Base-by-base conservation (phyloP, 73 alveolate species). In the Stentor coeruleus region DNA sequence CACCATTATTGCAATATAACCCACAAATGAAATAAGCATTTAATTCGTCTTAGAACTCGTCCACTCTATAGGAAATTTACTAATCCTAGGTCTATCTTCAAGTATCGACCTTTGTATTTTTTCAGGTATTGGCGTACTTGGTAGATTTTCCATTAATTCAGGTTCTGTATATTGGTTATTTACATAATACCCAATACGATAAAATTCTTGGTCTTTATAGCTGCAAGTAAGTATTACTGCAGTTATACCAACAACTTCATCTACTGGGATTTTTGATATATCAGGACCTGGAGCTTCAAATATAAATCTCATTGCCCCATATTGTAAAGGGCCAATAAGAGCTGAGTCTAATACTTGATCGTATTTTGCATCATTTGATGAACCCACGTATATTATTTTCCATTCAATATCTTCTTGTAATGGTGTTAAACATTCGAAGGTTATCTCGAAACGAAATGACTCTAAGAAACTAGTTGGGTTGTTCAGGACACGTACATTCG, bases 171-270 rank as follows among this genome's bases (percentile, higher is more conserved):
- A 97, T 87, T 76, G 59, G 88, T 95, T 95, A 92, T 97, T 95
- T 85, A 95, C 98, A 87, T 97, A 97, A 92, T 97, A 97, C 49
- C 99, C 99, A 35, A 93, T 96, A 85, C 99, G 88, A 91, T 93
- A 97, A 93, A 97, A 97, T 82, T 97, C 99, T 75, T 94, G 91
- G 59, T 89, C 82, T 60, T 88, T 90, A 89, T 95, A 97, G 74
- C 98, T 89, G 87, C 98, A 90, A 35, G 99, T 92, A 72, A 97
- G 88, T n/a, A 97, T 82, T 77, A 97, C 81, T 82, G 98, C 99
- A 42, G 99, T 95, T 39, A 97, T 96, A 33, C 99, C 99, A 26
- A 97, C 93, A 42, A 95, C 59, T 58, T 93, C 96, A 38, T 90
- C 85, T 74, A 91, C 83, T 3, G 98, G 98, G 57, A 97, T 92